Percentiles rank a stretch among this genome's conserved stretches.
Conservation (phyloP, 1,284 basidiomycete genomes). For the Leccinum insolens region DNA sequence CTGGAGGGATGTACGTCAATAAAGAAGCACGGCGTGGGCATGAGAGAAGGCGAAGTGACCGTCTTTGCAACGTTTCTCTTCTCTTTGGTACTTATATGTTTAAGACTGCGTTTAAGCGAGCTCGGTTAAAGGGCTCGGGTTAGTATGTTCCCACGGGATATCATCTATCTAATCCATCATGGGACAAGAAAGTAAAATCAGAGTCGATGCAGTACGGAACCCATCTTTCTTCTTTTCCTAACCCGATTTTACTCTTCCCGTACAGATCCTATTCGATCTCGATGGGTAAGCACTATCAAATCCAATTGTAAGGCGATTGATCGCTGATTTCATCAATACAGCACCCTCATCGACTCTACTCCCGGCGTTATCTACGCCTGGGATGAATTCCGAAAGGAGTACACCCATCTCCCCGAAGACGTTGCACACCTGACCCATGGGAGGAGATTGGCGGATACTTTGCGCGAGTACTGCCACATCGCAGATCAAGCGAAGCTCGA, state of each 20-base stretch:
- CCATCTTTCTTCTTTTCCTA: background rate
- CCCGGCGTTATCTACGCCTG: slow-evolving; percentile 69
- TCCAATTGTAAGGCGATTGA: background rate
- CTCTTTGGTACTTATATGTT: too few species aligned
- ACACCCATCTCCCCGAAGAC: slow-evolving; percentile 48
- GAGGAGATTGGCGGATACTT: slow-evolving; percentile 71
- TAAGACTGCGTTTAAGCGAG: too few species aligned
- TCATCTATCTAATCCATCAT: background rate
- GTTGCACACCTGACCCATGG: slow-evolving; percentile 69
- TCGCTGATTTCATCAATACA: slow-evolving; percentile 29
- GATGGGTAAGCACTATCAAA: slow-evolving; percentile 53
- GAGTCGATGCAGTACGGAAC: slow-evolving; percentile 30
- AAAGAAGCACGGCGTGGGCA: background rate
- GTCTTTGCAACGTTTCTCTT: too few species aligned
- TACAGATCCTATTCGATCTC: slow-evolving; percentile 68
- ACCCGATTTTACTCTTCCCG: slow-evolving; percentile 15
- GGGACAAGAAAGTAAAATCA: background rate
- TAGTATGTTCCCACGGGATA: background rate
- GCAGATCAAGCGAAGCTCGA: slow-evolving; percentile 56
- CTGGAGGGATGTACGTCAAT: background rate
- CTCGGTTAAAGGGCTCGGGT: background rate
- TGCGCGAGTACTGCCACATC: slow-evolving; percentile 69
- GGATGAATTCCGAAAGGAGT: slow-evolving; percentile 59
- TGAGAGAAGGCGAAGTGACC: background rate
- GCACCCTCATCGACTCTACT: slow-evolving; percentile 73